These are phyloP conservation scores for Dendrobium huoshanense DNA, from an alignment of 106 monocot genomes.

Conservation along the genomic window DNA sequence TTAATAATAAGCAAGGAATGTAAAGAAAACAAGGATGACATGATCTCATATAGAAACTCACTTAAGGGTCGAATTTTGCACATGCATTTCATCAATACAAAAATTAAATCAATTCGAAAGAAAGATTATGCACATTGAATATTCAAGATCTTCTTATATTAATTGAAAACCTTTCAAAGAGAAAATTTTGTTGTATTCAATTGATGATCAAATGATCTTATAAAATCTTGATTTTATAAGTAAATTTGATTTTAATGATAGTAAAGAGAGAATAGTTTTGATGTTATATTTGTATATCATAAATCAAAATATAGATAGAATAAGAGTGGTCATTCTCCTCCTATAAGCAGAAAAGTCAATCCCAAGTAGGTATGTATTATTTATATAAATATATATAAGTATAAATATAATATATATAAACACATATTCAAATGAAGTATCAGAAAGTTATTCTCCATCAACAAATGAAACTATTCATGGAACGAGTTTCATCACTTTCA, in stretches of 20 bases:
- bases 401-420: not conserved
- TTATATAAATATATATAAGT: not conserved
- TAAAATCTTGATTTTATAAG: not conserved
- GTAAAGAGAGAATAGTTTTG: not conserved
- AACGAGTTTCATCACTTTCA: not conserved
- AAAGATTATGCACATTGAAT: not conserved
- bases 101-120: not conserved
- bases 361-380: not conserved
- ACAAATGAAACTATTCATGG: not conserved
- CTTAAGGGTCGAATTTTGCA: not conserved
- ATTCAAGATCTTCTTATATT: not conserved
- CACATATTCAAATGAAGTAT: not conserved
- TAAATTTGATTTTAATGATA: too few relatives aligned
- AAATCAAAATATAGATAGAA: not conserved
- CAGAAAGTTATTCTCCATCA: not conserved
- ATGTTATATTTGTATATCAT: not conserved
- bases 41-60: not conserved
- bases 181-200: not conserved
- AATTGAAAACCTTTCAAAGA: constrained; percentile 1
- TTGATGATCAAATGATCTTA: not conserved
- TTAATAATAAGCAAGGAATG: not conserved
- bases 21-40: not conserved
- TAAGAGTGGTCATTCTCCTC: not conserved
- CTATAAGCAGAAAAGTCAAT: not conserved
- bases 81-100: not conserved